A percentile compares a stretch with the other conserved stretches of the same genome.
phyloP scores from a whole-genome alignment of 2,329 filamentous ascomycete genomes.

The Aspergillus niger region DNA sequence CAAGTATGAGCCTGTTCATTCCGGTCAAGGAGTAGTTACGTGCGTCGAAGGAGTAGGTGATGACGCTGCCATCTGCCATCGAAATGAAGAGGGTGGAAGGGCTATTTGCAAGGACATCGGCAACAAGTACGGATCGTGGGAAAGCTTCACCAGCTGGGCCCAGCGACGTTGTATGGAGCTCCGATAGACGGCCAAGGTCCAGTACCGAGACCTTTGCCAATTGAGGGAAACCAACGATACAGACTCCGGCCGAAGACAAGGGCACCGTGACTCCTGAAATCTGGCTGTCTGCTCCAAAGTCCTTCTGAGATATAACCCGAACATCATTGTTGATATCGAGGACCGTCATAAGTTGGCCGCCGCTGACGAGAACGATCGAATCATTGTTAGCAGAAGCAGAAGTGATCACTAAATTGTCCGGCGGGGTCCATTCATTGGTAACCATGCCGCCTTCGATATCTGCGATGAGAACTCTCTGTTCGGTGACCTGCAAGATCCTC shows the following conservation, averaged over 20 bases:
- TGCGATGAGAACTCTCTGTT: constrained; percentile 62
- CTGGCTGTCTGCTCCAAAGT: constrained; percentile 69
- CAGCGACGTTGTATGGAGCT: constrained; percentile 66
- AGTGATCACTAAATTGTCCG: constrained; percentile 63
- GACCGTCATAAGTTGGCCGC: constrained; percentile 71
- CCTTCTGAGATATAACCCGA: constrained; percentile 59
- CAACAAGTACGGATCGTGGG: constrained; percentile 77
- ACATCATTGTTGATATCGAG: constrained; percentile 65
- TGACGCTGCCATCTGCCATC: constrained; percentile 87
- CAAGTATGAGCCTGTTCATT: constrained; percentile 79
- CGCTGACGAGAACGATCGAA: constrained; percentile 71
- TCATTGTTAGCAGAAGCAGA: constrained; percentile 73
- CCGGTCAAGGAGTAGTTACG: constrained; percentile 65
- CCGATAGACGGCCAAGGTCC: constrained; percentile 65
- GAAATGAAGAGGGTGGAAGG: constrained; percentile 80
- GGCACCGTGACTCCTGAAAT: constrained; percentile 83
- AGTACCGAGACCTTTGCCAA: constrained; percentile 78
- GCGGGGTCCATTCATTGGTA: constrained; percentile 50
- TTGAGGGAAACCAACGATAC: constrained; percentile 85
- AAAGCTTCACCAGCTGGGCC: constrained; percentile 71
- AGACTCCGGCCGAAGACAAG: constrained; percentile 62
- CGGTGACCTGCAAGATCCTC: constrained; percentile 75
- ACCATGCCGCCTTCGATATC: constrained; percentile 56
- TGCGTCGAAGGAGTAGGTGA: constrained; percentile 74
- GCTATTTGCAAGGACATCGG: constrained; percentile 69